Percentiles rank a stretch among this genome's conserved stretches.
These are phyloP conservation scores for Tetrahymena elliotti DNA, from an alignment of 73 alveolate genomes.

Conservation along the genomic window DNA sequence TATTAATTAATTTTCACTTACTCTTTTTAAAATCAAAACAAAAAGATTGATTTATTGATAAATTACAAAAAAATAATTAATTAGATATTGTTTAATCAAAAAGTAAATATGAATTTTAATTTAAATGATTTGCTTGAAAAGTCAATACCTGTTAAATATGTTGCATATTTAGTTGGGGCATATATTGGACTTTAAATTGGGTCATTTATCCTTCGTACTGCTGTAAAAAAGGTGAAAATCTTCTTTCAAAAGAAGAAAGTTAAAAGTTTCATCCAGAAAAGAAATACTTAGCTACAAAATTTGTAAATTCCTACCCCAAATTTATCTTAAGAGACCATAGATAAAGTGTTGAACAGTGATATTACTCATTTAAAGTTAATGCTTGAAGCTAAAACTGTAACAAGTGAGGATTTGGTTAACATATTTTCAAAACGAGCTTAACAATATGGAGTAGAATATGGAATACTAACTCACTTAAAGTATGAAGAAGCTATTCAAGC, in stretches of 20 bases:
- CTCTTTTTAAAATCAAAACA: too few species aligned
- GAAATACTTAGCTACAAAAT: not conserved
- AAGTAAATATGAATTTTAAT: not conserved
- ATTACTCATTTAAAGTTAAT: not conserved
- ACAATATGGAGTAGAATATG: not conserved
- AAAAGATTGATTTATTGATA: too few species aligned
- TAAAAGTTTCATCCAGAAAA: not conserved
- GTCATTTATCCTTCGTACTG: not conserved
- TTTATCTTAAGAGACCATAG: not conserved
- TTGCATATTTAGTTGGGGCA: not conserved
- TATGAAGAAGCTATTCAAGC: slow-evolving; percentile 19
- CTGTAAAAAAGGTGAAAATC: not conserved
- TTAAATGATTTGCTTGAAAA: not conserved
- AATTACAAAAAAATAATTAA: too few species aligned
- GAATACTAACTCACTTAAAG: slow-evolving; percentile 4
- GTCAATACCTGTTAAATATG: not conserved
- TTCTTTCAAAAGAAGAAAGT: not conserved
- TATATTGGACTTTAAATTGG: not conserved
- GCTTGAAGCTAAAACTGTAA: not conserved
- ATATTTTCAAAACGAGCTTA: slow-evolving; percentile 6
- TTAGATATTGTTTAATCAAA: not conserved
- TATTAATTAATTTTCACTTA: too few species aligned
- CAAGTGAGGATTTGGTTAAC: not conserved
- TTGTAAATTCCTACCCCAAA: not conserved
- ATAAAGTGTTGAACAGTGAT: slow-evolving; percentile 2